Percentiles rank a stretch among this genome's conserved stretches.
Evolutionary conservation across 2,329 filamentous ascomycete genomes (phyloP).

Genomic region (Chaetomiaceae sp.): DNA sequence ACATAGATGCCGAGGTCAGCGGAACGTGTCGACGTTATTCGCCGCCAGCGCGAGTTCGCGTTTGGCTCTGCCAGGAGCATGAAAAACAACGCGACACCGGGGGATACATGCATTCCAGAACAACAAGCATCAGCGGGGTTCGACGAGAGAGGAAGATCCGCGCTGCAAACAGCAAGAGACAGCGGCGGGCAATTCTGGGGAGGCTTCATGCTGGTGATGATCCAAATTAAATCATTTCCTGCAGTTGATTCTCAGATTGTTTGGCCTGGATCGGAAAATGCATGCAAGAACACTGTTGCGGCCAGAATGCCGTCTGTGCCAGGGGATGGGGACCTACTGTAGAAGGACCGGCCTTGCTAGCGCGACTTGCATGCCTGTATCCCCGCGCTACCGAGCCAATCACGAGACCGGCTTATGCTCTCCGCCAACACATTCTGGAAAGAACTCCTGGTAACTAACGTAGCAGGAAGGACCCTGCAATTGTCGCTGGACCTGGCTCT

Average conservation of each 20-base stretch:
- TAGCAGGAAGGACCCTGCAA: conserved; percentile 11
- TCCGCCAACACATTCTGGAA: conserved; percentile 6
- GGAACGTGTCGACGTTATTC: too few relatives aligned
- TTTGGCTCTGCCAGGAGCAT: not conserved
- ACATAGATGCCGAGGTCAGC: too few relatives aligned
- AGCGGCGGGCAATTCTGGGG: not conserved
- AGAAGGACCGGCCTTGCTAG: conserved; percentile 11
- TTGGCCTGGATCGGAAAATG: conserved; percentile 10
- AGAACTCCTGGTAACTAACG: not conserved
- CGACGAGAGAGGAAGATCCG: not conserved
- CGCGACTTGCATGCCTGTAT: conserved; percentile 6
- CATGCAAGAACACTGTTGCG: conserved; percentile 16
- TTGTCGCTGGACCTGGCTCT: not conserved
- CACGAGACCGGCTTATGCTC: not conserved
- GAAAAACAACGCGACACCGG: not conserved
- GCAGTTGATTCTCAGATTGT: not conserved
- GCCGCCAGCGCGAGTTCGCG: not conserved
- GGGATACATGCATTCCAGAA: not conserved
- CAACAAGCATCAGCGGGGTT: not conserved
- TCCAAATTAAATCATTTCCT: conserved; percentile 15
- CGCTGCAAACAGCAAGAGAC: not conserved
- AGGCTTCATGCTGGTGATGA: conserved; percentile 3
- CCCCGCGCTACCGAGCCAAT: conserved; percentile 12
- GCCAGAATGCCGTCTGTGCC: too few relatives aligned
- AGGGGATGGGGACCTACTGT: conserved; percentile 21